A percentile compares a stretch with the other conserved stretches of the same genome.
Evolutionary conservation across 208 protist species (phyloP).

Genomic region (Wallacemonas sp.): DNA sequence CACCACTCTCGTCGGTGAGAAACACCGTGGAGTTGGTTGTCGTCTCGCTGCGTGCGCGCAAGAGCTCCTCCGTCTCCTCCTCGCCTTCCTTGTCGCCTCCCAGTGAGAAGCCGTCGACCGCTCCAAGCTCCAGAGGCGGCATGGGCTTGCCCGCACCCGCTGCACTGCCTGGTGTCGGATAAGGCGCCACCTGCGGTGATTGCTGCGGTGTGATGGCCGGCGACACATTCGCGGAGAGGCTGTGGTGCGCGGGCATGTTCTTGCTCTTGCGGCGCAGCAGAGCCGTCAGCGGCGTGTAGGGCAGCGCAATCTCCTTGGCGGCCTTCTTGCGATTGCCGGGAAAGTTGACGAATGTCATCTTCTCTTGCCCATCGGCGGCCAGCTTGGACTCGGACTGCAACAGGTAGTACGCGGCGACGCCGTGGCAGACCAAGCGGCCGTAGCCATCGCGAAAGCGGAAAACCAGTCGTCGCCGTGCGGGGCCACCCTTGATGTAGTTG

Average conservation of each 20-base stretch:
- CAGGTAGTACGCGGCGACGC: slow-evolving; percentile 81
- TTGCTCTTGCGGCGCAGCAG: slow-evolving; percentile 59
- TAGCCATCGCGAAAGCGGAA: slow-evolving; percentile 88
- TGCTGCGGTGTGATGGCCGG: slow-evolving; percentile 48
- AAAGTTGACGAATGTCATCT: slow-evolving; percentile 76
- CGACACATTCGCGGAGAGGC: slow-evolving; percentile 31
- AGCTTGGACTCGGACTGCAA: slow-evolving; percentile 64
- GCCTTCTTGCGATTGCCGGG: slow-evolving; percentile 40
- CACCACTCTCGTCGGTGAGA: slow-evolving; percentile 25
- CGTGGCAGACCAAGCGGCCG: slow-evolving; percentile 84
- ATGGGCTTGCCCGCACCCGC: slow-evolving; percentile 27
- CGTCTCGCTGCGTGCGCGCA: neutral
- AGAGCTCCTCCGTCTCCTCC: neutral
- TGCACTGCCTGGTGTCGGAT: neutral
- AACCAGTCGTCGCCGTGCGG: slow-evolving; percentile 51
- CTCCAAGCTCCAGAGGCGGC: slow-evolving; percentile 43
- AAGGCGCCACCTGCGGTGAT: slow-evolving; percentile 23
- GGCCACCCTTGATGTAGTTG: slow-evolving; percentile 46
- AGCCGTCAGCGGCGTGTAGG: slow-evolving; percentile 54
- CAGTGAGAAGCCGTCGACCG: slow-evolving; percentile 4
- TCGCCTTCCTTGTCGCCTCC: neutral
- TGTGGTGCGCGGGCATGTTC: slow-evolving; percentile 44
- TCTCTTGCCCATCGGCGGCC: slow-evolving; percentile 47
- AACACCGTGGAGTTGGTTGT: slow-evolving; percentile 42
- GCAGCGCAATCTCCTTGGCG: slow-evolving; percentile 37